phyloP scores from a whole-genome alignment of 345 rosid genomes.

The Eucalyptus marginata region DNA sequence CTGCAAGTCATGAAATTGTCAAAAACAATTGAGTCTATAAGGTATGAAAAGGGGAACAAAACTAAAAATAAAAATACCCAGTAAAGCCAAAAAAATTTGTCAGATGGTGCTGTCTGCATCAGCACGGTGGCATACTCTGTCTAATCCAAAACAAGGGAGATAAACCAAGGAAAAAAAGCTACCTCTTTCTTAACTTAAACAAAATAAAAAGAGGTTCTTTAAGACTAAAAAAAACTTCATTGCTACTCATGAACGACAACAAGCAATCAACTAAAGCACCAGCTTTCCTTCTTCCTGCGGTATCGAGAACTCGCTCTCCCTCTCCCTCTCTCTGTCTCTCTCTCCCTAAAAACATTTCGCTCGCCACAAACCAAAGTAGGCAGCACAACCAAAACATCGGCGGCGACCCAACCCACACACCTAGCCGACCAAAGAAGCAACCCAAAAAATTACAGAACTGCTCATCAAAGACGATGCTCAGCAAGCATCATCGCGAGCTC shows the following conservation, averaged over 20 bases:
- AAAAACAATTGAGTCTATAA: not conserved
- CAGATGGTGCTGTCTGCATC: not conserved
- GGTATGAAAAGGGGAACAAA: not conserved
- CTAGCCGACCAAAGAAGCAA: not conserved
- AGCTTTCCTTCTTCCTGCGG: not conserved
- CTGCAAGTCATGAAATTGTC: slow-evolving; percentile 21
- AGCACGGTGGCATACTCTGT: not conserved
- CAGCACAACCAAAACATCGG: not conserved
- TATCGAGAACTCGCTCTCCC: not conserved
- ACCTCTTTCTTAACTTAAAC: not conserved
- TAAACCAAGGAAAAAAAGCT: not conserved
- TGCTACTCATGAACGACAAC: not conserved
- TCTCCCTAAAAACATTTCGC: not conserved
- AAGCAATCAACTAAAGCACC: not conserved
- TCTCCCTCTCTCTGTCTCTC: not conserved
- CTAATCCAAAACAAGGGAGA: not conserved
- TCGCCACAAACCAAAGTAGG: not conserved
- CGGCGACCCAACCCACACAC: not conserved
- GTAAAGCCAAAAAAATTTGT: not conserved
- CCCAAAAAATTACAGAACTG: not conserved
- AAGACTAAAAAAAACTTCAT: not conserved
- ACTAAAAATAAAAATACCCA: not conserved
- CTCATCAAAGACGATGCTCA: not conserved
- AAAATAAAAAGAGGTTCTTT: not conserved
- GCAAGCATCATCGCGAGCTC: not conserved